These are phyloP conservation scores for Tylopilus rubrobrunneus DNA, from an alignment of 768 basidiomycete species.

Conservation along the genomic window DNA sequence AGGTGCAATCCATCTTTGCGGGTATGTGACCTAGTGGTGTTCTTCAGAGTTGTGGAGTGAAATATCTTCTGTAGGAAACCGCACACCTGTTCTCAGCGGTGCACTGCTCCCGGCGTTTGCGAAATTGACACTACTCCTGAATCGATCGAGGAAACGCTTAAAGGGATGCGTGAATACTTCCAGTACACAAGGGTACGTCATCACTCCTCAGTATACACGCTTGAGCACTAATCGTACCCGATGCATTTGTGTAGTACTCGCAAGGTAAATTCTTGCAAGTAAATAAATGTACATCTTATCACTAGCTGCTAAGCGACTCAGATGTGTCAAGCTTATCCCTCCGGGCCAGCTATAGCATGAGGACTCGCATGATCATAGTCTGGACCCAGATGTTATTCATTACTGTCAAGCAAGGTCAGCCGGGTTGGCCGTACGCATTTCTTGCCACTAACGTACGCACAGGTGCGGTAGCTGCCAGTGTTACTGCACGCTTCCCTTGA, in stretches of 20 bases:
- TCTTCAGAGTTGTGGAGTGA: constrained; percentile 5
- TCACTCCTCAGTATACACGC: neutral
- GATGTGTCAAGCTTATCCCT: constrained; percentile 46
- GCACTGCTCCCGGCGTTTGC: constrained; percentile 47
- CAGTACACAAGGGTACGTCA: constrained; percentile 55
- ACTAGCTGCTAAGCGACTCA: constrained; percentile 47
- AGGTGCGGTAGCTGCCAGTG: constrained; percentile 56
- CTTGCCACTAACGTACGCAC: constrained; percentile 1
- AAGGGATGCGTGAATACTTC: constrained; percentile 55
- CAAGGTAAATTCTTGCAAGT: constrained; percentile 37
- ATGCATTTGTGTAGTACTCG: constrained; percentile 38
- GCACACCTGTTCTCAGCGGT: constrained; percentile 46
- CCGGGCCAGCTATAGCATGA: constrained; percentile 38
- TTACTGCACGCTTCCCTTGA: constrained; percentile 51
- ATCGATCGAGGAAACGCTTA: constrained; percentile 58
- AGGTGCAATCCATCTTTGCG: constrained; percentile 50
- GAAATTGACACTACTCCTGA: constrained; percentile 54
- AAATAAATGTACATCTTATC: no score
- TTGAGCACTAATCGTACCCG: neutral
- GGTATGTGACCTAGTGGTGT: constrained; percentile 33
- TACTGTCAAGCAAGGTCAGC: constrained; percentile 48
- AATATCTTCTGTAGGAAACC: constrained; percentile 29
- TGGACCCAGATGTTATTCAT: constrained; percentile 42
- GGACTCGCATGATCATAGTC: constrained; percentile 48
- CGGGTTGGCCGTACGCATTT: neutral